phyloP scores from a whole-genome alignment of 2,329 filamentous ascomycete species.

The Talaromyces sp. region DNA sequence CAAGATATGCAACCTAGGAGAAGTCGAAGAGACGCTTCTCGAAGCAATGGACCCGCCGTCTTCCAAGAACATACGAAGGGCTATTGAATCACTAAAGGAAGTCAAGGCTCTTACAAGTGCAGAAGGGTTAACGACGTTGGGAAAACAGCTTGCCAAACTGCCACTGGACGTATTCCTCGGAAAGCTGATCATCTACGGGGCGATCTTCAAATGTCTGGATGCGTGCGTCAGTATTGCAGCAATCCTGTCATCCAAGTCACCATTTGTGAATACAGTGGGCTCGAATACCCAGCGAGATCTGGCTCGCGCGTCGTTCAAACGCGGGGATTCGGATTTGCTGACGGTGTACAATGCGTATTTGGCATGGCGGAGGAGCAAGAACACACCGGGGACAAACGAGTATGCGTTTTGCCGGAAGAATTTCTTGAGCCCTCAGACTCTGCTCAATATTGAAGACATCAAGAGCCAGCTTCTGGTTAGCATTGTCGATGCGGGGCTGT shows the following conservation, averaged over 20 bases:
- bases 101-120: constrained; percentile 76
- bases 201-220: constrained; percentile 85
- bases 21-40: constrained; percentile 82
- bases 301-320: constrained; percentile 71
- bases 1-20: constrained; percentile 93
- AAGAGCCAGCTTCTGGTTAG: constrained; percentile 86
- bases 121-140: constrained; percentile 83
- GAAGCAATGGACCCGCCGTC: constrained; percentile 87
- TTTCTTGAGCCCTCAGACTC: constrained; percentile 81
- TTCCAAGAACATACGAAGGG: constrained; percentile 84
- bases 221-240: constrained; percentile 88
- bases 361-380: constrained; percentile 79
- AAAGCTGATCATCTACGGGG: constrained; percentile 82
- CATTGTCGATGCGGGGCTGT: constrained; percentile 77
- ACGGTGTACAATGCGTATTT: constrained; percentile 92
- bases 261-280: constrained; percentile 81
- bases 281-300: constrained; percentile 76
- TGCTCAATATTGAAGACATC: constrained; percentile 89
- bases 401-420: constrained; percentile 92
- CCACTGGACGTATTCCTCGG: constrained; percentile 92
- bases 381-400: constrained; percentile 65
- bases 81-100: constrained; percentile 88
- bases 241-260: constrained; percentile 89
- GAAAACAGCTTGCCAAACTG: constrained; percentile 77
- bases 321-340: constrained; percentile 83